These are phyloP conservation scores for Ustilago nuda DNA, from an alignment of 1,284 basidiomycete species.

Conservation along the genomic window DNA sequence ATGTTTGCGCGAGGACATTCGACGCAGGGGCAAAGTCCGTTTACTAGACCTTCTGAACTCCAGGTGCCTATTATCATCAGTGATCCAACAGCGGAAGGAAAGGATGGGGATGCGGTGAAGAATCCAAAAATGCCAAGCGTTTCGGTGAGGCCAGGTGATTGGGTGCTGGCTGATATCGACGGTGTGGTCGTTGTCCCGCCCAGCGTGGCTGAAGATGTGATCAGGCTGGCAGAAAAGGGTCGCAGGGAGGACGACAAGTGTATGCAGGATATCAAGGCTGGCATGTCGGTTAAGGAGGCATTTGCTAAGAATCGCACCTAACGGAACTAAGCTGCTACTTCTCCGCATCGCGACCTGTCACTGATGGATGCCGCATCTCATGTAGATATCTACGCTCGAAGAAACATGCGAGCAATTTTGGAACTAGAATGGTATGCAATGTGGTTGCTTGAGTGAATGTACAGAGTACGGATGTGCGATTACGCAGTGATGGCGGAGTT, in stretches of 20 bases:
- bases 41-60: conserved; percentile 83
- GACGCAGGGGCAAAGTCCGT: conserved; percentile 87
- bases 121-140: conserved; percentile 71
- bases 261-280: conserved; percentile 80
- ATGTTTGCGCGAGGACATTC: conserved; percentile 80
- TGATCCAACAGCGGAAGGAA: conserved; percentile 50
- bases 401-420: background rate
- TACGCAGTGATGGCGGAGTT: conserved; percentile 34
- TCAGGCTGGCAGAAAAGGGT: conserved; percentile 76
- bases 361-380: background rate
- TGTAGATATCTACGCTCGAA: background rate
- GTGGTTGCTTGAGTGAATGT: background rate
- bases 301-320: conserved; percentile 82
- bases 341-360: background rate
- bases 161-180: conserved; percentile 86
- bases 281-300: conserved; percentile 79
- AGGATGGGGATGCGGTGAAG: conserved; percentile 9
- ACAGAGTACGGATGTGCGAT: background rate
- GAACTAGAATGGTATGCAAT: background rate
- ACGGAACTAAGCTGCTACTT: conserved; percentile 45
- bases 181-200: conserved; percentile 87
- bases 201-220: conserved; percentile 74
- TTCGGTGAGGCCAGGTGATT: conserved; percentile 81
- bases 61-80: conserved; percentile 79
- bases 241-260: conserved; percentile 80